phyloP scores from a whole-genome alignment of 2,329 filamentous ascomycete species.

The Achaetomium macrosporum region DNA sequence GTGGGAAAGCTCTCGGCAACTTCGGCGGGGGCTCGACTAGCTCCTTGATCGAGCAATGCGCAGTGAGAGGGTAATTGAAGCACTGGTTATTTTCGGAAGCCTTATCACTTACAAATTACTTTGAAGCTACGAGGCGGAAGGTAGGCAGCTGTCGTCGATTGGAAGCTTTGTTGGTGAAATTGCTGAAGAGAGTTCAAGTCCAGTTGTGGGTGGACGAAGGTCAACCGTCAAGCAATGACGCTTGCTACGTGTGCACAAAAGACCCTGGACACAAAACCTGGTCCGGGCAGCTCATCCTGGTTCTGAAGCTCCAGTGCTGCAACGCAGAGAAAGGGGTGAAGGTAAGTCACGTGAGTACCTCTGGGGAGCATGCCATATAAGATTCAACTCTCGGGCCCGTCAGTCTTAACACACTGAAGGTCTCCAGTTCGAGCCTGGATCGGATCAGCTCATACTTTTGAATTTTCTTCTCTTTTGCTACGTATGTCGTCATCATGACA shows the following conservation, averaged over 20 bases:
- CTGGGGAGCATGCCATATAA: too few relatives aligned
- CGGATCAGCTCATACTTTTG: constrained; percentile 19
- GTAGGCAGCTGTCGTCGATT: background rate
- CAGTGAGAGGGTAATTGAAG: too few relatives aligned
- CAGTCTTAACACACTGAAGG: constrained; percentile 41
- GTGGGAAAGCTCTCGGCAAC: constrained; percentile 12
- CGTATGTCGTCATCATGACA: too few relatives aligned
- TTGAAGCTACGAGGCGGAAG: background rate
- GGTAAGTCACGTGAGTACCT: constrained; percentile 11
- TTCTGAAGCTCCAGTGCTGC: constrained; percentile 1
- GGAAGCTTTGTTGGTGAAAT: constrained; percentile 1
- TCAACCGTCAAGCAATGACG: constrained; percentile 22
- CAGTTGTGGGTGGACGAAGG: constrained; percentile 12
- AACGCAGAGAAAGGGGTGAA: constrained; percentile 5
- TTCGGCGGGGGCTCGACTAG: constrained; percentile 4
- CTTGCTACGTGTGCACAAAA: constrained; percentile 27
- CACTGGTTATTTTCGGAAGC: background rate
- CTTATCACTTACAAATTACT: background rate
- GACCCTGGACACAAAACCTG: constrained; percentile 22
- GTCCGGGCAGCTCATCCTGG: constrained; percentile 11
- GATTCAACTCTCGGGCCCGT: too few relatives aligned
- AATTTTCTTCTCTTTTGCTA: background rate
- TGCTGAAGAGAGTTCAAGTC: constrained; percentile 5
- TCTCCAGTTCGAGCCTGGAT: constrained; percentile 29
- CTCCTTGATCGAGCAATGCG: background rate